These are phyloP conservation scores for Albatrellus sp. DNA, from an alignment of 1,284 basidiomycete genomes.

Conservation along the genomic window DNA sequence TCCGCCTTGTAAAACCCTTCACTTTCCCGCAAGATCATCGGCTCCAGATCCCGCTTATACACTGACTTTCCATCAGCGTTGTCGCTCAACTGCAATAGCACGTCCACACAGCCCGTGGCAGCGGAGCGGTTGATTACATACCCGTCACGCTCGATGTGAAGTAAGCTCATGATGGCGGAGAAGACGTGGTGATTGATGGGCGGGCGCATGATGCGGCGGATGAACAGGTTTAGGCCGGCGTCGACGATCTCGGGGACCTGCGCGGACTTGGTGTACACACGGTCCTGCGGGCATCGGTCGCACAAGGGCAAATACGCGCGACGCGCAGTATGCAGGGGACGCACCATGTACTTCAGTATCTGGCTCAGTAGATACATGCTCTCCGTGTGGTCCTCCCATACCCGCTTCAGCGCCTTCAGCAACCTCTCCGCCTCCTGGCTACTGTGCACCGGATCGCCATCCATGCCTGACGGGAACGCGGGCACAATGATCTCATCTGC, in stretches of 20 bases:
- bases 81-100: constrained; percentile 62
- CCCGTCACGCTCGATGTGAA: constrained; percentile 87
- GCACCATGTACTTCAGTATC: constrained; percentile 92
- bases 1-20: constrained; percentile 74
- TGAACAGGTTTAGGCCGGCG: constrained; percentile 76
- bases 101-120: constrained; percentile 83
- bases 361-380: constrained; percentile 87
- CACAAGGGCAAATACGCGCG: neutral
- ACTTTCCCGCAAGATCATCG: constrained; percentile 70
- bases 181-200: constrained; percentile 81
- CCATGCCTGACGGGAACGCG: constrained; percentile 58
- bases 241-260: constrained; percentile 74
- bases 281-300: constrained; percentile 48
- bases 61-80: constrained; percentile 45
- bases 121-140: constrained; percentile 86
- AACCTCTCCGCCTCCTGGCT: constrained; percentile 76
- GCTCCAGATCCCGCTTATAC: constrained; percentile 83
- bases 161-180: constrained; percentile 73
- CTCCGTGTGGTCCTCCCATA: constrained; percentile 92
- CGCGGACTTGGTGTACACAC: constrained; percentile 66
- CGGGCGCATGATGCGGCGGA: constrained; percentile 71
- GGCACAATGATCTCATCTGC: constrained; percentile 74
- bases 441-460: constrained; percentile 44
- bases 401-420: constrained; percentile 70
- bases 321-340: constrained; percentile 14